Base-by-base conservation (phyloP, 257 asterid species). In the Anisodus tanguticus region DNA sequence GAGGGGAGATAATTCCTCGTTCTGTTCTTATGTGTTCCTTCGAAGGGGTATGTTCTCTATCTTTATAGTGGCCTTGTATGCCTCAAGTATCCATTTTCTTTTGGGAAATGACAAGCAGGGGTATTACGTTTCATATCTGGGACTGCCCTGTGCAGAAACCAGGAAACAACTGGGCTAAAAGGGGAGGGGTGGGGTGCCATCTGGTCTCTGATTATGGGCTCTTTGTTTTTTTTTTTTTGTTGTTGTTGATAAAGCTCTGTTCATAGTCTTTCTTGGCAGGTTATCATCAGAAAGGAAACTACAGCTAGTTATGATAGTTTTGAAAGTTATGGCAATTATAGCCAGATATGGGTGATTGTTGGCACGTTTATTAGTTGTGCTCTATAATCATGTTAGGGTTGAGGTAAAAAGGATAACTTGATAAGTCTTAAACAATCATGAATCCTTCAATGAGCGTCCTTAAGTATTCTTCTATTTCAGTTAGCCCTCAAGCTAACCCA, bases 1-100 rank as follows among this genome's bases (percentile, higher is more conserved):
- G 99, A 86, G 99, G 99, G 84, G 98, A 97, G 89, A 95, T 97
- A 43, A 97, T 97, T 86, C 98, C 99, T 85, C 99, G 99, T 62
- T 97, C 99, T 80, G 99, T 97, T 79, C 98, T 97, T 49, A 86
- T 97, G 69, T 97, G 98, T 87, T 85, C 95, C 86, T 95, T 97
- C 76, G 99, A 97, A 89, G 99, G 99, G 97, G 99, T 95, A 89
- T 86, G 92, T 84, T 68, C 55, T 80, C 59, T 81, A 62, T 85
- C 82, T 62, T 83, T 86, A 79, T 43, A 77, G 69, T 86, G 26
- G 4, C 15, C 43, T 37, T 76, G 81, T 67, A 41, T 19, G 47
- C 1, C 35, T 74, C 54, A 60, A 45, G 7, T 22, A 9, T 41
- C 6, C 22, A 9, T 60, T 7, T 45, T 53, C 17, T 10, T 45